These are phyloP conservation scores for Yamadazyma triangularis DNA, from an alignment of 1,139 yeast species.

Conservation along the genomic window DNA sequence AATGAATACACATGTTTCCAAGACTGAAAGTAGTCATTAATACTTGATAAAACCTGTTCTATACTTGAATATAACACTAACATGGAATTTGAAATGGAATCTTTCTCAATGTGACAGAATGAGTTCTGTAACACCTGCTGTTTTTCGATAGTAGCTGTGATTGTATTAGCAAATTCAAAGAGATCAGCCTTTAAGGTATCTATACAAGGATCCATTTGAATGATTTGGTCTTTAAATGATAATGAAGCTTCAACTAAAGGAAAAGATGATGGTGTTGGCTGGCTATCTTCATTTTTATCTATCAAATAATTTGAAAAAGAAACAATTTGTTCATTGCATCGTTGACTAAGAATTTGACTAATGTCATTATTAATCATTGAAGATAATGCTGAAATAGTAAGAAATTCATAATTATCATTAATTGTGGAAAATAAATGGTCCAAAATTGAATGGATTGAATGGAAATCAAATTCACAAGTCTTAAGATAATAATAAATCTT, in stretches of 20 bases:
- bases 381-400: conserved; percentile 34
- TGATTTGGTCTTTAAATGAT: conserved; percentile 36
- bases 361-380: conserved; percentile 37
- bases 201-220: conserved; percentile 33
- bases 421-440: conserved; percentile 37
- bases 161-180: conserved; percentile 2
- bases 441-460: conserved; percentile 16
- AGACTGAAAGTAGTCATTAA: conserved; percentile 30
- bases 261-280: background rate
- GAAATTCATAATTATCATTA: conserved; percentile 39
- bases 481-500: conserved; percentile 20
- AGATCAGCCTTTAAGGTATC: conserved; percentile 16
- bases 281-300: background rate
- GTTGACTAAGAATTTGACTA: conserved; percentile 13
- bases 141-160: background rate
- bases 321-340: conserved; percentile 3
- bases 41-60: conserved; percentile 18
- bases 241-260: conserved; percentile 23
- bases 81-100: conserved; percentile 1
- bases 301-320: background rate
- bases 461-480: conserved; percentile 22
- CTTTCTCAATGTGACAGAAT: background rate
- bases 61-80: conserved; percentile 12
- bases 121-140: background rate
- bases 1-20: conserved; percentile 60